phyloP scores from a whole-genome alignment of 768 basidiomycete species.

The Porphyrellus cyaneotinctus region DNA sequence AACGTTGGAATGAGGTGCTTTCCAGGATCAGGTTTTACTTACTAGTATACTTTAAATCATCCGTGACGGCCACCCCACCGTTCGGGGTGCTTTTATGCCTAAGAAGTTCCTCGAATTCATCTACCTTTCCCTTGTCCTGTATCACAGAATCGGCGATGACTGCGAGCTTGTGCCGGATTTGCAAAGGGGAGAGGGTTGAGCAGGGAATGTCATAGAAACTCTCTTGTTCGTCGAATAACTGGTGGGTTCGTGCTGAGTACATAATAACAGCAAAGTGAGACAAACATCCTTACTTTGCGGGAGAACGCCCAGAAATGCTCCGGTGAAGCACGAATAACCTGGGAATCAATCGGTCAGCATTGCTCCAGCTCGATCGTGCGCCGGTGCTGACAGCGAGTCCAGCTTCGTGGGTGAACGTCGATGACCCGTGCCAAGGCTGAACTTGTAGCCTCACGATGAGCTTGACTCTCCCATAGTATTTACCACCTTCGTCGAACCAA shows the following conservation, averaged over 20 bases:
- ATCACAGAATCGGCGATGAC: slow-evolving; percentile 53
- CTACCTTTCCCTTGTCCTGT: slow-evolving; percentile 41
- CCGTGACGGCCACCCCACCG: slow-evolving; percentile 77
- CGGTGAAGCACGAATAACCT: slow-evolving; percentile 70
- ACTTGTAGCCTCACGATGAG: slow-evolving; percentile 66
- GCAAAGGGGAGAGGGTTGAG: slow-evolving; percentile 58
- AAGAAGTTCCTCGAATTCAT: slow-evolving; percentile 58
- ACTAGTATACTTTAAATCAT: slow-evolving; percentile 90
- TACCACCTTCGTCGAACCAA: slow-evolving; percentile 51
- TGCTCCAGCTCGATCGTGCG: background rate
- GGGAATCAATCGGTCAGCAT: background rate
- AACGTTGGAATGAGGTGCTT: background rate
- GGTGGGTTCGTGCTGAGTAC: background rate
- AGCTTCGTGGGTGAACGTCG: slow-evolving; percentile 77
- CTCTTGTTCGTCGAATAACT: slow-evolving; percentile 74
- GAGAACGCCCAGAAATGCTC: slow-evolving; percentile 80
- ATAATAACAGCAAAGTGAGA: background rate
- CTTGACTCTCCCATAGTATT: slow-evolving; percentile 71
- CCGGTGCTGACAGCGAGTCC: slow-evolving; percentile 59
- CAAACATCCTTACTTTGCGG: slow-evolving; percentile 43
- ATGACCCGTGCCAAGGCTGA: slow-evolving; percentile 78
- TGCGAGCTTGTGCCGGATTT: slow-evolving; percentile 73
- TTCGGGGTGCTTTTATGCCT: slow-evolving; percentile 62
- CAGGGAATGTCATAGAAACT: slow-evolving; percentile 80
- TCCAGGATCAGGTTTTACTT: slow-evolving; percentile 24